phyloP scores from a whole-genome alignment of 805 yeast species.

The Kazachstania martiniae region DNA sequence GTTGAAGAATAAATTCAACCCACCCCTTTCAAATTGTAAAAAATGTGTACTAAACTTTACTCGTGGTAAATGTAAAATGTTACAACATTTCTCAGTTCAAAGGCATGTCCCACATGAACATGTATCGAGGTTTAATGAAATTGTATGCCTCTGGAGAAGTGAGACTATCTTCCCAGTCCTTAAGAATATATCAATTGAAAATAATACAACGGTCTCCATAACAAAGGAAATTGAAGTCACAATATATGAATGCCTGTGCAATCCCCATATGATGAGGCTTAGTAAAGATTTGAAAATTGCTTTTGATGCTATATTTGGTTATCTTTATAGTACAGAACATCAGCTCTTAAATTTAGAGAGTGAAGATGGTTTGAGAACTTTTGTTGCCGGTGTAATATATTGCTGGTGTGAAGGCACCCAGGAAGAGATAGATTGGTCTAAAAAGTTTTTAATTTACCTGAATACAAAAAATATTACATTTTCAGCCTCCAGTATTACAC shows the following conservation, averaged over 20 bases:
- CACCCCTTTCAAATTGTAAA: conserved; percentile 38
- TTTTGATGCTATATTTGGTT: conserved; percentile 30
- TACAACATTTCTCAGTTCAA: conserved; percentile 40
- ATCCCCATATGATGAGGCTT: conserved; percentile 39
- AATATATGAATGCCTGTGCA: conserved; percentile 39
- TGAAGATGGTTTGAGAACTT: conserved; percentile 6
- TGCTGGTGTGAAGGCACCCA: conserved; percentile 44
- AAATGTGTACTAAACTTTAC: conserved; percentile 46
- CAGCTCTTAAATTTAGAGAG: conserved; percentile 16
- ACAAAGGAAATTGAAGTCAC: conserved; percentile 19
- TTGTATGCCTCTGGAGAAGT: conserved; percentile 29
- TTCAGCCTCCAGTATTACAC: conserved; percentile 17
- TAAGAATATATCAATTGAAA: conserved; percentile 14
- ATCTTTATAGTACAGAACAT: conserved; percentile 22
- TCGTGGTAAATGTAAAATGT: conserved; percentile 39
- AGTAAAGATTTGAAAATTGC: conserved; percentile 27
- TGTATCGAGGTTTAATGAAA: conserved; percentile 26
- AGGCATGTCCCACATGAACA: conserved; percentile 39
- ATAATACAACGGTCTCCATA: conserved; percentile 13
- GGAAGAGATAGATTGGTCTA: conserved; percentile 40
- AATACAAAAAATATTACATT: conserved; percentile 7
- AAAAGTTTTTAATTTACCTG: conserved; percentile 21
- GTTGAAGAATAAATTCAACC: conserved; percentile 31
- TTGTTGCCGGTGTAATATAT: conserved; percentile 43
- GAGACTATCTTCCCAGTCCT: conserved; percentile 16